Conservation (phyloP, 768 basidiomycete species). For the Boletus pseudopeckii region DNA sequence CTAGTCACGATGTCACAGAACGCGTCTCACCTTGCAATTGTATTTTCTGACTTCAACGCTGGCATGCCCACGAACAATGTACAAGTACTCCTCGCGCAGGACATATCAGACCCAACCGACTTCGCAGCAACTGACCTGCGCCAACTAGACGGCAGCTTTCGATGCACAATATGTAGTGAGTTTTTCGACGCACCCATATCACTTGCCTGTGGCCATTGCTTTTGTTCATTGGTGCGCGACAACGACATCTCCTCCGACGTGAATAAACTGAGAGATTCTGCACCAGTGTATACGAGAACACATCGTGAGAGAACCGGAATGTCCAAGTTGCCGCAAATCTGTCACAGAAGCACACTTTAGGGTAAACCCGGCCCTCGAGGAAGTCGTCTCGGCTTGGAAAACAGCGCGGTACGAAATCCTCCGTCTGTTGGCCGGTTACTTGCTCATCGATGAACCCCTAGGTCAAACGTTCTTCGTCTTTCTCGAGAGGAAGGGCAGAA, state of each 20-base stretch:
- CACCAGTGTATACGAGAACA: slow-evolving; percentile 67
- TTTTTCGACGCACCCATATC: slow-evolving; percentile 71
- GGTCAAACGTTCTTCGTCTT: slow-evolving; percentile 43
- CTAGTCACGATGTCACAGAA: slow-evolving; percentile 21
- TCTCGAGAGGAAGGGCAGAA: slow-evolving; percentile 33
- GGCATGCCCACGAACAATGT: slow-evolving; percentile 30
- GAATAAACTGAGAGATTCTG: slow-evolving; percentile 3
- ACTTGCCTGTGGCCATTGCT: slow-evolving; percentile 74
- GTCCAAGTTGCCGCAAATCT: slow-evolving; percentile 65
- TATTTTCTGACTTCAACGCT: background rate
- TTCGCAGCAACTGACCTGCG: slow-evolving; percentile 62
- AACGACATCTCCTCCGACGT: background rate
- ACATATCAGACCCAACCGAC: slow-evolving; percentile 64
- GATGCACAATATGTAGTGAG: slow-evolving; percentile 77
- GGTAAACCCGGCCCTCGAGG: slow-evolving; percentile 68
- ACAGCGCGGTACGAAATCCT: slow-evolving; percentile 51
- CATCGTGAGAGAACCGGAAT: slow-evolving; percentile 58
- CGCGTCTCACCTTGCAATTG: slow-evolving; percentile 9
- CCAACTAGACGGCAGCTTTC: slow-evolving; percentile 58
- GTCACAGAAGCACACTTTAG: slow-evolving; percentile 61
- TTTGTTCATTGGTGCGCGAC: slow-evolving; percentile 66
- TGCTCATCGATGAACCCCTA: slow-evolving; percentile 18
- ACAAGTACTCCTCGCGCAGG: slow-evolving; percentile 28
- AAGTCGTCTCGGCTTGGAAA: slow-evolving; percentile 68
- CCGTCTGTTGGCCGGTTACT: background rate